Base-by-base conservation (phyloP, 495 filamentous ascomycete species). In the Eremomyces bilateralis region DNA sequence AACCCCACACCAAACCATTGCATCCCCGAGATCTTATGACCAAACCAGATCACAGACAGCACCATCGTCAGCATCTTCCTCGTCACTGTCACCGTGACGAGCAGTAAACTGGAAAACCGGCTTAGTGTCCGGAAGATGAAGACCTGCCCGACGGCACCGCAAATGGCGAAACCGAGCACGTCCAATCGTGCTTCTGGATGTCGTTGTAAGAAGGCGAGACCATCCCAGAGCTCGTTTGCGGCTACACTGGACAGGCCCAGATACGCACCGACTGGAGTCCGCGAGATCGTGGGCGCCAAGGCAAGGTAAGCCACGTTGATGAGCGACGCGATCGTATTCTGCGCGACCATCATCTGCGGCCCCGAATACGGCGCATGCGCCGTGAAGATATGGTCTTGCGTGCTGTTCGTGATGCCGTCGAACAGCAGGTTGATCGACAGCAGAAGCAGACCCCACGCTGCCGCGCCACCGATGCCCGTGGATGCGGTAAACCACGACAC, bases 21-120 rank as follows among this genome's bases (percentile, higher is more conserved):
- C 61, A 84, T 90, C 22, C 60, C 54, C 15, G 66, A 75, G 34
- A 97, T 61, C 34, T 65, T 66, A 51, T 97, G 90, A 20, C 90
- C 88, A 54, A 94, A 97, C 61, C 78, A 81, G 34, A 95, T 61
- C 18, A 97, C 88, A 40, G 77, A 85, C 29, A 97, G 64, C 40
- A 95, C 77, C 88, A 97, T 97, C 39, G 83, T 94, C 49, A 94
- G 64, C 90, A 97, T 97, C 60, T 97, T 97, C 42, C 88, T 64
- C 29, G 88, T 97, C 8, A 97, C 88, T 1, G 84, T 97, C 0
- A 97, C 82, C 6, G 88, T 97, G 10, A 94, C 88, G 19, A 97
- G 71, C 33, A 95, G 64, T 37, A 97, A 62, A 5, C 76, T 83
- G 21, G 80, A 88, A 58, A 97, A 97, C 24, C 74, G 74, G 11